Conservation (phyloP, 768 basidiomycete genomes). For the Tricholoma flavovirens region DNA sequence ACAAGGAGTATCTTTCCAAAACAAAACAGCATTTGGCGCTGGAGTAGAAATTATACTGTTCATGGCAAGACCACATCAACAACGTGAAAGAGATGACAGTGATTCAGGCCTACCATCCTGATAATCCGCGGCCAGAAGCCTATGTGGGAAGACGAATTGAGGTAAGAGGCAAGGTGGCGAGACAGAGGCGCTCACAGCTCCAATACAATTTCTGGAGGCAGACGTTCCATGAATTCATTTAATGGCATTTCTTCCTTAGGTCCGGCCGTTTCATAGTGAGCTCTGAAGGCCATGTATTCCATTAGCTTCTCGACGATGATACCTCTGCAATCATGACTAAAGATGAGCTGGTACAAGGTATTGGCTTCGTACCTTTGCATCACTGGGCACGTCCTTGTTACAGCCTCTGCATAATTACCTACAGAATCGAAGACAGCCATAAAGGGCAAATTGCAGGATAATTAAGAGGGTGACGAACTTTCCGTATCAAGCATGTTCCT, state of each 20-base stretch:
- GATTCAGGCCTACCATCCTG: conserved; percentile 42
- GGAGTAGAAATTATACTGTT: background rate
- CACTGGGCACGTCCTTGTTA: conserved; percentile 62
- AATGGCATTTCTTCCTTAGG: conserved; percentile 74
- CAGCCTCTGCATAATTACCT: conserved; percentile 75
- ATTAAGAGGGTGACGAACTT: conserved; percentile 35
- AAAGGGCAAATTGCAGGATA: background rate
- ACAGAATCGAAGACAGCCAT: background rate
- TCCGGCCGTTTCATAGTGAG: conserved; percentile 64
- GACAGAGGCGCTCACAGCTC: conserved; percentile 62
- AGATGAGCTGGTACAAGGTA: background rate
- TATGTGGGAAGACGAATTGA: conserved; percentile 17
- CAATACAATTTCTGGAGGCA: conserved; percentile 82
- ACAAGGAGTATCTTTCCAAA: background rate
- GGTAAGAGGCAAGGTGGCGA: background rate
- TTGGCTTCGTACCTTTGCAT: conserved; percentile 54
- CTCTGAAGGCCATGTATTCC: conserved; percentile 86
- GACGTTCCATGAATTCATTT: conserved; percentile 72
- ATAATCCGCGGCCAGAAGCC: conserved; percentile 60
- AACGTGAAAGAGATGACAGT: background rate
- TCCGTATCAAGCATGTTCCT: conserved; percentile 72
- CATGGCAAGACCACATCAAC: background rate
- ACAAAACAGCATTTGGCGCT: background rate
- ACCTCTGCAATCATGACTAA: conserved; percentile 29
- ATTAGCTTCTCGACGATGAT: conserved; percentile 82